A percentile compares a stretch with the other conserved stretches of the same genome.
These are phyloP conservation scores for Clathrospora elynae DNA, from an alignment of 2,329 filamentous ascomycete species.

Conservation along the genomic window DNA sequence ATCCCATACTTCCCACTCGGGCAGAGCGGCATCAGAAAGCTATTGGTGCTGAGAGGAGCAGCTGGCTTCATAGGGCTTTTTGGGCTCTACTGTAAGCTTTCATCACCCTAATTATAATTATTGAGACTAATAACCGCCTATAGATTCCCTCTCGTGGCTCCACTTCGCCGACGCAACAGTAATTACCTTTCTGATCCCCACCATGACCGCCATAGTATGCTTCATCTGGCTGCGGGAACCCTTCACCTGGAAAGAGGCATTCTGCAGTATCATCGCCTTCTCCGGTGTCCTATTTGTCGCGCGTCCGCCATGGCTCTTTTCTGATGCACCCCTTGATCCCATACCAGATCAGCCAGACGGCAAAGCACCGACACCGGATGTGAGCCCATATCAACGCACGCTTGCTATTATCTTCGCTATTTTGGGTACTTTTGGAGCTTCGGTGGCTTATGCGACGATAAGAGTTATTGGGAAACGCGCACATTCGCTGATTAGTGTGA, in stretches of 20 bases:
- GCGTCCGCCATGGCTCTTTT: constrained; percentile 65
- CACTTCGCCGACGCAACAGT: constrained; percentile 84
- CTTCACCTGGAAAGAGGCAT: constrained; percentile 75
- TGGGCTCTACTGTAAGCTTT: constrained; percentile 35
- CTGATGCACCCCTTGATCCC: constrained; percentile 21
- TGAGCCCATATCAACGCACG: constrained; percentile 67
- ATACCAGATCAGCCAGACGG: constrained; percentile 39
- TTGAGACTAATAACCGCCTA: constrained; percentile 1
- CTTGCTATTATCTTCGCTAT: constrained; percentile 71
- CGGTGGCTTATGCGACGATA: constrained; percentile 73
- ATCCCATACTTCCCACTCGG: constrained; percentile 34
- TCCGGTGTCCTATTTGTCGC: constrained; percentile 81
- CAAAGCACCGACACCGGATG: constrained; percentile 9
- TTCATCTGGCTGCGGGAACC: constrained; percentile 74
- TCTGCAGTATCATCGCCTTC: constrained; percentile 74
- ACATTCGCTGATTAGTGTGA: constrained; percentile 79
- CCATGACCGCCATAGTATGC: constrained; percentile 77
- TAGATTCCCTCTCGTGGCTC: constrained; percentile 71
- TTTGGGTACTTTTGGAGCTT: constrained; percentile 74
- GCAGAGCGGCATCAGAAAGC: constrained; percentile 19
- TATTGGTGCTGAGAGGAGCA: constrained; percentile 29
- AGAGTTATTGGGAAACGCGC: constrained; percentile 77
- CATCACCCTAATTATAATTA: no score
- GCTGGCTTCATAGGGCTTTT: constrained; percentile 38
- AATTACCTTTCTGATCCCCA: constrained; percentile 80